Conservation (phyloP, 768 basidiomycete genomes). For the Hygrocybe coccinea region DNA sequence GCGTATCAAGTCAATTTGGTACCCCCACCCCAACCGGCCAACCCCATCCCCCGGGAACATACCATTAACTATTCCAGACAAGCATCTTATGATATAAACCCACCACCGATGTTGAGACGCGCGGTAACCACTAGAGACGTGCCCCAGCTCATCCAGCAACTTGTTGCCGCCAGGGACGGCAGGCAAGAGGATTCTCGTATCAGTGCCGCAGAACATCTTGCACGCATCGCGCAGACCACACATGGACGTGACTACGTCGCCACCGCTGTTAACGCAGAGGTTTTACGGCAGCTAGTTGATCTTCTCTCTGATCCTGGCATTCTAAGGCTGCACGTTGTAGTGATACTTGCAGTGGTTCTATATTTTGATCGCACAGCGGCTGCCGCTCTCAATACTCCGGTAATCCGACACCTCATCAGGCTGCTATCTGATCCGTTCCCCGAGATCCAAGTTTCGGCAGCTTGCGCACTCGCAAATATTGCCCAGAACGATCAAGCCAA, state of each 20-base stretch:
- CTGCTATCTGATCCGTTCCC: neutral
- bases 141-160: neutral
- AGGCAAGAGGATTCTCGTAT: neutral
- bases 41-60: no score
- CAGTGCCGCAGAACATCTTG: neutral
- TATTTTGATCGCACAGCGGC: neutral
- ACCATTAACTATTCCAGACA: no score
- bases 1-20: no score
- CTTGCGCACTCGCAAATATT: constrained; percentile 1
- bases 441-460: neutral
- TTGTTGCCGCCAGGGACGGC: neutral
- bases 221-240: neutral
- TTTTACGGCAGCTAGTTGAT: neutral
- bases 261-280: neutral
- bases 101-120: neutral
- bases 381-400: neutral
- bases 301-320: neutral
- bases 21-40: no score
- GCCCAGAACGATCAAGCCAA: neutral
- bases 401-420: neutral
- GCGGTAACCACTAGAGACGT: neutral
- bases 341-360: constrained; percentile 1
- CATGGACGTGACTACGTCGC: neutral
- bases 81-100: no score
- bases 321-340: neutral